Conservation (phyloP, 108 stramenopile species). For the Cylindrotheca closterium region DNA sequence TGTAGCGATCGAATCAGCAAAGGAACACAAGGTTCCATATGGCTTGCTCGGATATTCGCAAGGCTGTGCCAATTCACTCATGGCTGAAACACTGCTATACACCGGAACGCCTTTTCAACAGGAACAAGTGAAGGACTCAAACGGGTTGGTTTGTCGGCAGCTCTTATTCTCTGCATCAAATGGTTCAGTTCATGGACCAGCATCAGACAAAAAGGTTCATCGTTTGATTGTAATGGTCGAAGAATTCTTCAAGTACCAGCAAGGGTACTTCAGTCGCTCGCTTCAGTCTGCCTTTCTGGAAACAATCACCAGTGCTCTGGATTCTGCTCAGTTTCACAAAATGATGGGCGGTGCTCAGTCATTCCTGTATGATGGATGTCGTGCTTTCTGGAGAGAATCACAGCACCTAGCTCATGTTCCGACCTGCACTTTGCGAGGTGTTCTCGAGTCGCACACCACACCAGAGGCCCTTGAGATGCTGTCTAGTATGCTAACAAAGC, state of each 20-base stretch:
- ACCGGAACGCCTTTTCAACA: slow-evolving; percentile 84
- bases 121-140: slow-evolving; percentile 36
- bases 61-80: slow-evolving; percentile 84
- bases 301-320: slow-evolving; percentile 54
- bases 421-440: slow-evolving; percentile 77
- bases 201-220: slow-evolving; percentile 76
- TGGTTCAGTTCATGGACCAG: slow-evolving; percentile 81
- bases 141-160: slow-evolving; percentile 72
- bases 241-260: slow-evolving; percentile 88
- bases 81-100: slow-evolving; percentile 75
- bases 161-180: slow-evolving; percentile 88
- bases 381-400: slow-evolving; percentile 86
- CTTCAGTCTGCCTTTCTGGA: slow-evolving; percentile 72
- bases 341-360: slow-evolving; percentile 75
- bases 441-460: slow-evolving; percentile 83
- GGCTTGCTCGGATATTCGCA: slow-evolving; percentile 86
- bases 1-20: slow-evolving; percentile 27
- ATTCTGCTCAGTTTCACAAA: slow-evolving; percentile 84
- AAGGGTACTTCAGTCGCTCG: slow-evolving; percentile 83
- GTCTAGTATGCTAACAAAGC: slow-evolving; percentile 74
- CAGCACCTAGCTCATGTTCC: slow-evolving; percentile 82
- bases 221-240: slow-evolving; percentile 80
- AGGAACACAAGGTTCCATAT: slow-evolving; percentile 47
- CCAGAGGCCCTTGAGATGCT: slow-evolving; percentile 88
- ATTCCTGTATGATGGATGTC: slow-evolving; percentile 74